Evolutionary conservation across 371 early-diverging fungal genomes (phyloP).

Genomic region (Actinomortierella wolfii): DNA sequence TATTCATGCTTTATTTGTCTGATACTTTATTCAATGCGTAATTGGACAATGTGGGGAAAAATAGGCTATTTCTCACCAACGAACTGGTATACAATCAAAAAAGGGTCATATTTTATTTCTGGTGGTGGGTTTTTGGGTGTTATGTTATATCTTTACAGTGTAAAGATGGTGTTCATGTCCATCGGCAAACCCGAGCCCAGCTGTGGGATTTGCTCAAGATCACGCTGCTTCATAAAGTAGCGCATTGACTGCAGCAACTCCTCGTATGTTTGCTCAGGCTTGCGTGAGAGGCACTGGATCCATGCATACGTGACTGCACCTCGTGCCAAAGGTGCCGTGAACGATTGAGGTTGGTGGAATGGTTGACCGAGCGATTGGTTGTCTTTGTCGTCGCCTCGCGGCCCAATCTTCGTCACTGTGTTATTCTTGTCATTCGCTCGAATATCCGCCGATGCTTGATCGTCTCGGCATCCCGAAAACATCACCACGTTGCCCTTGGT

Average conservation of each 20-base stretch:
- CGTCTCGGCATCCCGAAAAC: slow-evolving; percentile 65
- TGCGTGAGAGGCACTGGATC: slow-evolving; percentile 44
- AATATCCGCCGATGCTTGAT: slow-evolving; percentile 63
- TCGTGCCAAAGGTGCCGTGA: slow-evolving; percentile 35
- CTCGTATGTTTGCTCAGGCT: slow-evolving; percentile 48
- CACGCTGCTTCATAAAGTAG: slow-evolving; percentile 48
- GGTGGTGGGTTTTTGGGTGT: too few relatives aligned
- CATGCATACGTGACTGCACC: slow-evolving; percentile 61
- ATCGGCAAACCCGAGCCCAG: slow-evolving; percentile 64
- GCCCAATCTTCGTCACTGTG: slow-evolving; percentile 12
- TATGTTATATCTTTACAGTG: slow-evolving; percentile 10
- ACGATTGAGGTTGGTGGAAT: slow-evolving; percentile 21
- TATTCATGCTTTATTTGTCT: too few relatives aligned
- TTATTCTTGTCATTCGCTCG: slow-evolving; percentile 22
- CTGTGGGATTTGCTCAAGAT: slow-evolving; percentile 71
- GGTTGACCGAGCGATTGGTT: too few relatives aligned
- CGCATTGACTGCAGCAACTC: slow-evolving; percentile 51
- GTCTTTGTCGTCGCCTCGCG: too few relatives aligned
- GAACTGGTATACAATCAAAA: too few relatives aligned
- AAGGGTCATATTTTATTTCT: too few relatives aligned
- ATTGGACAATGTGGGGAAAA: too few relatives aligned
- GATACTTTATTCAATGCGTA: too few relatives aligned
- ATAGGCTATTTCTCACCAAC: too few relatives aligned
- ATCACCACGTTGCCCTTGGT: slow-evolving; percentile 49
- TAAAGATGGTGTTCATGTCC: slow-evolving; percentile 56